Base-by-base conservation (phyloP, 108 stramenopile genomes). In the Phaeodactylum tricornutum region DNA sequence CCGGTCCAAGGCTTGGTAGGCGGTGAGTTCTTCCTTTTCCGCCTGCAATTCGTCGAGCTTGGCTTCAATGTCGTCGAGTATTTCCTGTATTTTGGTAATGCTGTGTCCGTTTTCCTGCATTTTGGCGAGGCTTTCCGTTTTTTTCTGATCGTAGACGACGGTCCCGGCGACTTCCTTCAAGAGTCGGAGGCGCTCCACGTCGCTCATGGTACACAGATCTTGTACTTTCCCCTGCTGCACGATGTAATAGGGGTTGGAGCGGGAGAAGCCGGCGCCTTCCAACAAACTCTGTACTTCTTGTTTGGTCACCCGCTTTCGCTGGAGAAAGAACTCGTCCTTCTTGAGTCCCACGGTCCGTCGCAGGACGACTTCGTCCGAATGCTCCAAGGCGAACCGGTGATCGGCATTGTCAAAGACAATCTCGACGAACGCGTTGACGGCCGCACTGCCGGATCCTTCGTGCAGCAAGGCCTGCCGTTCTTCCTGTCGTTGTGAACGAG, bases 321-420 rank as follows among this genome's bases (percentile, higher is more conserved):
- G 96, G 21, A 99, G 70, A 70, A 98, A 99, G 74, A 97, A 98
- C 68, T 98, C 97, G 66, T 99, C 99, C 74, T 99, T 99, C 64
- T 99, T 98, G 53, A 74, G 68, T 16, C 99, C 99, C 14, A 98
- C 78, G 31, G 95, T 94, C 1, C 99, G 86, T 37, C 99, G 91
- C 19, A 99, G 57, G 27, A 94, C 88, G 15, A 99, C 96, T 71
- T 98, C 87, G 46, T 89, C 92, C 34, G 82, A 93, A 22, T 92
- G 78, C 35, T 96, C 94, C 40, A 94, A 43, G 5, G 83, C 63
- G 44, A 98, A 75, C 0, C 98, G 86, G 32, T 87, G 72, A 49
- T 98, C 96, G 12, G 84, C 75, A 62, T 99, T 98, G 76, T 99
- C 99, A 64, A 99, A 98, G 27, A 98, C 92, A 31, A 99, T 74